phyloP scores from a whole-genome alignment of 1,284 basidiomycete genomes.

The Puccinia sorghi region DNA sequence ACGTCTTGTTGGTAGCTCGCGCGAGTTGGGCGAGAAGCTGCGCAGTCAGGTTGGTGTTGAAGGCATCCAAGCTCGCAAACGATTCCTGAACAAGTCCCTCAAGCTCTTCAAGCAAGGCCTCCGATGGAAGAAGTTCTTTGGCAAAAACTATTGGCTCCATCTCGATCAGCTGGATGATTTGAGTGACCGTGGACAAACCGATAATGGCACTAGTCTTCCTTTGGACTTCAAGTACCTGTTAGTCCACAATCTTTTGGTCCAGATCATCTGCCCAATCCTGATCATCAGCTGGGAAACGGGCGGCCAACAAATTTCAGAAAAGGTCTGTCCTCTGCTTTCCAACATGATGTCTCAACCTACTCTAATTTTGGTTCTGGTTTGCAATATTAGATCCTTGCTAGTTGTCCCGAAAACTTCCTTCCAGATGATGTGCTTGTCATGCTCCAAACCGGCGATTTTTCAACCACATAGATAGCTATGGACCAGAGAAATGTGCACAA shows the following conservation, averaged over 20 bases:
- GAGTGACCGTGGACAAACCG: neutral
- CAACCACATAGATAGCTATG: neutral
- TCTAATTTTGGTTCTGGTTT: neutral
- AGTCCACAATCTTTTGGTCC: slow-evolving; percentile 66
- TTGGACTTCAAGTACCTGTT: slow-evolving; percentile 56
- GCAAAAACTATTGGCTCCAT: slow-evolving; percentile 22
- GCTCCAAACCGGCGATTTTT: slow-evolving; percentile 7
- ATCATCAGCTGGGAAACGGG: slow-evolving; percentile 83
- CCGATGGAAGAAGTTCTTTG: slow-evolving; percentile 30
- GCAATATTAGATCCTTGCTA: neutral
- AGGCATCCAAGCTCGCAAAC: slow-evolving; percentile 44
- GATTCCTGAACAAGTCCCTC: slow-evolving; percentile 35
- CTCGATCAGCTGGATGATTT: slow-evolving; percentile 3
- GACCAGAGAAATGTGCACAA: neutral
- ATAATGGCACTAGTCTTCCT: neutral
- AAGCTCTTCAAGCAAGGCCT: slow-evolving; percentile 45
- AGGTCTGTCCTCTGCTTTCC: slow-evolving; percentile 61
- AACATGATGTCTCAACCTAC: neutral
- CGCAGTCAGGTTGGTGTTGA: slow-evolving; percentile 46
- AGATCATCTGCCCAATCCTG: slow-evolving; percentile 69
- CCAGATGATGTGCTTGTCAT: slow-evolving; percentile 10
- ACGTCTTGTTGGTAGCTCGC: slow-evolving; percentile 19
- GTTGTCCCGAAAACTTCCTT: slow-evolving; percentile 19
- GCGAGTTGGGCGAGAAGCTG: slow-evolving; percentile 26
- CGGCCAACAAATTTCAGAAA: slow-evolving; percentile 69